Evolutionary conservation across 2,329 filamentous ascomycete genomes (phyloP).

Genomic region (Catunica adiposa): DNA sequence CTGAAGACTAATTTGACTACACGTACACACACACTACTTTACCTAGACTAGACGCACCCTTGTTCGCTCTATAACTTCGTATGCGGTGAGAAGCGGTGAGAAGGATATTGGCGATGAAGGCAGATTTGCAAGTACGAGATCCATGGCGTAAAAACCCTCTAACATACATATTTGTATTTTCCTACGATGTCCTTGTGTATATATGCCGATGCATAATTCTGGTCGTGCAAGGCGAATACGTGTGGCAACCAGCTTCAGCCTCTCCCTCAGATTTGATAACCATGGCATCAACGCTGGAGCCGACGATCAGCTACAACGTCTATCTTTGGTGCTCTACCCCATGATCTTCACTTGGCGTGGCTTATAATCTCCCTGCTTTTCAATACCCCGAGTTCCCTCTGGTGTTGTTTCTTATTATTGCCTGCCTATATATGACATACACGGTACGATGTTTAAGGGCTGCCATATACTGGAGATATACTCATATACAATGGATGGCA

Average conservation of each 20-base stretch:
- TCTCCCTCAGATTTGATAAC: background rate
- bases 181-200: no score
- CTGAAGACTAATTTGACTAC: no score
- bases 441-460: background rate
- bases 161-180: no score
- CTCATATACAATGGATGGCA: no score
- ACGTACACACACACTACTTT: no score
- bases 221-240: background rate
- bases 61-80: no score
- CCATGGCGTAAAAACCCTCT: no score
- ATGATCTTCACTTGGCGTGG: background rate
- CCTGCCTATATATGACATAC: background rate
- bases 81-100: no score
- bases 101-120: no score
- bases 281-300: background rate
- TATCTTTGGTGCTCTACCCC: background rate
- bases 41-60: no score
- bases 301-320: background rate
- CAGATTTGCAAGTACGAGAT: background rate
- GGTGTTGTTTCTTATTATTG: background rate
- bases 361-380: no score
- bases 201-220: background rate
- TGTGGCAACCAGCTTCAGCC: background rate
- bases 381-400: no score
- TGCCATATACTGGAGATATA: background rate